These are phyloP conservation scores for Seminavis robusta DNA, from an alignment of 108 stramenopile genomes.

Conservation along the genomic window DNA sequence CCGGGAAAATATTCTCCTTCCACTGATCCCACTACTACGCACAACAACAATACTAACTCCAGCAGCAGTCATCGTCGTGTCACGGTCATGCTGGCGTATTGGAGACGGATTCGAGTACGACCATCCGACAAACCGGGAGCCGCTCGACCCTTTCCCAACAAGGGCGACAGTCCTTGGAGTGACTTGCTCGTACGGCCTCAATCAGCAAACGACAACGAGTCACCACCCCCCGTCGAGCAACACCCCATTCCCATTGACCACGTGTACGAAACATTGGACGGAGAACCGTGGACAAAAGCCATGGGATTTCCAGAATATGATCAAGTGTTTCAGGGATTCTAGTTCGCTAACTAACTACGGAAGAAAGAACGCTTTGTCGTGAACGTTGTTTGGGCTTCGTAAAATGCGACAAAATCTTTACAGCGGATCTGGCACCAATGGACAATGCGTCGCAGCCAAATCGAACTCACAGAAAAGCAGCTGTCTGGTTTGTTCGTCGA, in stretches of 20 bases:
- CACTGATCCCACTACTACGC: not conserved
- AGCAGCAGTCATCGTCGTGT: constrained; percentile 42
- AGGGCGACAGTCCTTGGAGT: constrained; percentile 4
- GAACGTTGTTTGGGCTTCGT: no score
- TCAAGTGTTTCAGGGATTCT: constrained; percentile 83
- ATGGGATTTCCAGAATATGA: constrained; percentile 75
- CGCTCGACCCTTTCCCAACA: constrained; percentile 57
- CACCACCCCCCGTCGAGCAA: not conserved
- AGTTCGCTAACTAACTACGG: no score
- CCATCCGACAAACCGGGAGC: constrained; percentile 45
- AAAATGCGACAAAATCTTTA: no score
- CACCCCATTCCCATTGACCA: constrained; percentile 34
- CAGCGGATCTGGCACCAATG: no score
- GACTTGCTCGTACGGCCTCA: not conserved
- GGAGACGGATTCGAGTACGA: constrained; percentile 67
- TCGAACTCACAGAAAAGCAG: no score
- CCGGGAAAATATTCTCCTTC: constrained; percentile 65
- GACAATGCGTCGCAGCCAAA: no score
- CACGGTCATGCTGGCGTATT: constrained; percentile 91
- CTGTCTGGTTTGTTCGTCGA: no score
- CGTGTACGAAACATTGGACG: constrained; percentile 71
- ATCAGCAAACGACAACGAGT: not conserved
- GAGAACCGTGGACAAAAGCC: constrained; percentile 42
- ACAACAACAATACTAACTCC: not conserved
- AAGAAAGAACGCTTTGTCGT: no score